A percentile compares a stretch with the other conserved stretches of the same genome.
Evolutionary conservation across 2,329 filamentous ascomycete species (phyloP).

Genomic region (Cryphonectria radicalis): DNA sequence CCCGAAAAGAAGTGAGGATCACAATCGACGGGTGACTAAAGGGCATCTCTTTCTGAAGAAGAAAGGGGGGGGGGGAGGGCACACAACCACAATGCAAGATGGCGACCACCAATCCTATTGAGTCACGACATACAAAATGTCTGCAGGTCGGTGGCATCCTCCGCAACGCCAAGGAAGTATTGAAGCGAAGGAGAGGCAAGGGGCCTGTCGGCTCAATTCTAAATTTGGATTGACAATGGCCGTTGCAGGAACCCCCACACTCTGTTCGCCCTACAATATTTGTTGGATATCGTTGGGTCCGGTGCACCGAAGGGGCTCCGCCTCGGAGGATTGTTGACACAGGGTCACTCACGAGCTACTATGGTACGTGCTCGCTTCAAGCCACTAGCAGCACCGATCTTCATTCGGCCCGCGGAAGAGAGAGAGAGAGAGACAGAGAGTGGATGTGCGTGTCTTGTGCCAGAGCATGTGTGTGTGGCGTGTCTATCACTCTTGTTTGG

Average conservation of each 20-base stretch:
- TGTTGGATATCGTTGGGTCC: slow-evolving; percentile 3
- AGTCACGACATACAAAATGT: background rate
- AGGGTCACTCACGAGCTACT: background rate
- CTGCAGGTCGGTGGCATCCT: background rate
- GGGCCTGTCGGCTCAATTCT: background rate
- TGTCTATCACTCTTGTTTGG: background rate
- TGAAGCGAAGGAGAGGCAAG: background rate
- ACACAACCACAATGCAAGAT: background rate
- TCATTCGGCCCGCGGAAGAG: background rate
- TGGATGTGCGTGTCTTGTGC: background rate
- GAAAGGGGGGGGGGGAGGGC: background rate
- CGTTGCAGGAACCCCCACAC: background rate
- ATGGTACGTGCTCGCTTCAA: background rate
- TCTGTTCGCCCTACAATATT: slow-evolving; percentile 6
- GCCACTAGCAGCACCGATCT: background rate
- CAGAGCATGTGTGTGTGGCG: background rate
- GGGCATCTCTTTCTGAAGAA: background rate
- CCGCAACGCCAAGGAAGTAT: slow-evolving; percentile 5
- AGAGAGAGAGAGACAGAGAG: too few species aligned
- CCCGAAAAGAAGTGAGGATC: background rate
- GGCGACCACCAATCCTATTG: background rate
- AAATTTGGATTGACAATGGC: background rate
- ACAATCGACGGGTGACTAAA: background rate
- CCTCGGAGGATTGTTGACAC: slow-evolving; percentile 6
- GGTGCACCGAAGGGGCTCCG: slow-evolving; percentile 1